A percentile compares a stretch with the other conserved stretches of the same genome.
Evolutionary conservation across 768 basidiomycete genomes (phyloP).

Genomic region (Boletus reticulatus): DNA sequence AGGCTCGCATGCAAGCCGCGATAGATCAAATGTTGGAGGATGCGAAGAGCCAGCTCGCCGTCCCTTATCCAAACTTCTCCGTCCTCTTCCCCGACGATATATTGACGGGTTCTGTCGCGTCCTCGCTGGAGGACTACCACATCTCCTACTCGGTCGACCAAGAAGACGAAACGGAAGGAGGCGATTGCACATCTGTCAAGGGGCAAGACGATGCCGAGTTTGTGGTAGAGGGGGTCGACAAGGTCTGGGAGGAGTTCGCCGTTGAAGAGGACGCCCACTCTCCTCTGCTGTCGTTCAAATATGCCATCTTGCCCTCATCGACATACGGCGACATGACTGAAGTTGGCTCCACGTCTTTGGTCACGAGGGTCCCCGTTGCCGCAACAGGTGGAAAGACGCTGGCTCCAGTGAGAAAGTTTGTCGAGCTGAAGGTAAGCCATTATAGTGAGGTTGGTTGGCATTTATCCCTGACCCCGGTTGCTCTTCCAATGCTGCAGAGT

Average conservation of each 20-base stretch:
- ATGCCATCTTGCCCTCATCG: not conserved
- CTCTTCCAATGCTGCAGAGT: not conserved
- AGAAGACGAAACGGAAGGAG: not conserved
- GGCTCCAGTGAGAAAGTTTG: not conserved
- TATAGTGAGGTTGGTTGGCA: too few species aligned
- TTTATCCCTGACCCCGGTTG: not conserved
- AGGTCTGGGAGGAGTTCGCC: not conserved
- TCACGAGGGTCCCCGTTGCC: too few species aligned
- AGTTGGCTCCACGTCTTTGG: too few species aligned
- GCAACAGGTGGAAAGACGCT: not conserved
- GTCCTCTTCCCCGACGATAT: slow-evolving; percentile 8
- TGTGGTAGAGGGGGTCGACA: not conserved
- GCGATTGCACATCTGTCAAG: not conserved
- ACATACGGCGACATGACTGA: too few species aligned
- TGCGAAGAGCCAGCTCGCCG: too few species aligned
- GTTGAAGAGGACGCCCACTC: not conserved
- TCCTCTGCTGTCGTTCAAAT: slow-evolving; percentile 5
- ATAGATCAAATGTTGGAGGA: slow-evolving; percentile 2
- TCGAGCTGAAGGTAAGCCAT: not conserved
- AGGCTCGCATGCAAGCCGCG: slow-evolving; percentile 7
- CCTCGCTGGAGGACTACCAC: not conserved
- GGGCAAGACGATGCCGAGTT: not conserved
- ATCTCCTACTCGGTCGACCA: slow-evolving; percentile 2
- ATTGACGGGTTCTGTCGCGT: not conserved
- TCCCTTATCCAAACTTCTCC: too few species aligned